Percentiles rank a stretch among this genome's conserved stretches.
phyloP scores from a whole-genome alignment of 192 early-diverging fungal genomes.

The Coemansia reversa region DNA sequence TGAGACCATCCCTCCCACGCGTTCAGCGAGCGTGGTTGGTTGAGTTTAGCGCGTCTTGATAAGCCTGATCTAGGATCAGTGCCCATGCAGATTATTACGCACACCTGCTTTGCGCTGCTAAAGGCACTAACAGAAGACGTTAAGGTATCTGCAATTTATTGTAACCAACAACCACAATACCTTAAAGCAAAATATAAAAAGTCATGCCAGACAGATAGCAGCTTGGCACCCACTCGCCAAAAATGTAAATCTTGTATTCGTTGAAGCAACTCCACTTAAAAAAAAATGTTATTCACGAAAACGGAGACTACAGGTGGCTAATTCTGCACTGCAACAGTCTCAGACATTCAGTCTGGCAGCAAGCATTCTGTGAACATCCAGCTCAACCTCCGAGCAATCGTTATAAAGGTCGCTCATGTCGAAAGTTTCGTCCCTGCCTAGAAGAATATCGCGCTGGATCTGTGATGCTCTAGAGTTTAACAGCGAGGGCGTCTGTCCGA shows the following conservation, averaged over 20 bases:
- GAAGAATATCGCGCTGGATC: conserved; percentile 79
- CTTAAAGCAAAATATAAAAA: not conserved
- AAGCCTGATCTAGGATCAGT: not conserved
- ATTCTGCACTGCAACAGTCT: not conserved
- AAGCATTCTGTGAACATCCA: conserved; percentile 33
- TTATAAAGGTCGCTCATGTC: conserved; percentile 90
- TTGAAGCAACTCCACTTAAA: too few relatives aligned
- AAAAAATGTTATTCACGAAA: not conserved
- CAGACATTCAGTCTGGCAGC: conserved; percentile 15
- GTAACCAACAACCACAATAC: not conserved
- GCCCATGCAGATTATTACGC: not conserved
- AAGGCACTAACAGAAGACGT: too few relatives aligned
- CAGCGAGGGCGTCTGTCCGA: conserved; percentile 28
- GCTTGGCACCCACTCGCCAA: too few relatives aligned
- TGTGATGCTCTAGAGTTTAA: conserved; percentile 30
- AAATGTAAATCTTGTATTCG: too few relatives aligned
- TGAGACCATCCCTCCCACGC: not conserved
- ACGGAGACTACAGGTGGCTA: not conserved
- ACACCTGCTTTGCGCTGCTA: too few relatives aligned
- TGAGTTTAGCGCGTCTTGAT: conserved; percentile 1
- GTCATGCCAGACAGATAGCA: not conserved
- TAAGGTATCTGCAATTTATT: not conserved
- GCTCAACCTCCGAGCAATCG: conserved; percentile 37
- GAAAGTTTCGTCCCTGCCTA: conserved; percentile 83
- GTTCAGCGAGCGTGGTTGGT: not conserved